A percentile compares a stretch with the other conserved stretches of the same genome.
Conservation (phyloP, 352 stramenopile genomes). For the Phytophthora citricola region DNA sequence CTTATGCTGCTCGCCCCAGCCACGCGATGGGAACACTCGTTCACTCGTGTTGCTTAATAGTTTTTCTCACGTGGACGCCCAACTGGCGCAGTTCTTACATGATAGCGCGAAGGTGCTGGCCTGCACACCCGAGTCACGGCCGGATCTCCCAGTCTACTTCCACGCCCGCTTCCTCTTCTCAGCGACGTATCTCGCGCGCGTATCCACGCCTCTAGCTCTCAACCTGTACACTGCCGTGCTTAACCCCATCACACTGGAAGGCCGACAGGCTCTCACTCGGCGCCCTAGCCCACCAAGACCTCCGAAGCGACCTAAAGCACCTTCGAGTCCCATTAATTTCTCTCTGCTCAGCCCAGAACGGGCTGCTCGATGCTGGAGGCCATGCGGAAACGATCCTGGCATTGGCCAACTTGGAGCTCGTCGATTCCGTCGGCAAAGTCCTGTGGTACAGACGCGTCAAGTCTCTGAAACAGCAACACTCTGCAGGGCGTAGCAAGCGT, state of each 20-base stretch:
- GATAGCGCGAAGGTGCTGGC: constrained; percentile 95
- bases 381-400: constrained; percentile 85
- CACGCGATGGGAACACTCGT: constrained; percentile 65
- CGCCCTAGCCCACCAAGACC: constrained; percentile 85
- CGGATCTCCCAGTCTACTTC: constrained; percentile 96
- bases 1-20: constrained; percentile 69
- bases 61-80: constrained; percentile 90
- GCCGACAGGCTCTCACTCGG: constrained; percentile 92
- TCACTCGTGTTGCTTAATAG: constrained; percentile 91
- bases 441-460: constrained; percentile 45
- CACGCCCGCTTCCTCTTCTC: constrained; percentile 96
- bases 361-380: constrained; percentile 78
- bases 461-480: constrained; percentile 20
- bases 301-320: constrained; percentile 48
- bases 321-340: constrained; percentile 87
- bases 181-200: constrained; percentile 88
- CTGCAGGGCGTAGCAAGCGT: constrained; percentile 23
- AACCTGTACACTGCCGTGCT: constrained; percentile 96
- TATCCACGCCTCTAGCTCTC: constrained; percentile 94
- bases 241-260: constrained; percentile 94
- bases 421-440: constrained; percentile 85
- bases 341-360: constrained; percentile 90
- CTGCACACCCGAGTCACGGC: constrained; percentile 89
- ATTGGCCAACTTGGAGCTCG: constrained; percentile 54
- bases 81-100: constrained; percentile 94